phyloP scores from a whole-genome alignment of 2,329 filamentous ascomycete species.

The Sarocladiaceae sp. region DNA sequence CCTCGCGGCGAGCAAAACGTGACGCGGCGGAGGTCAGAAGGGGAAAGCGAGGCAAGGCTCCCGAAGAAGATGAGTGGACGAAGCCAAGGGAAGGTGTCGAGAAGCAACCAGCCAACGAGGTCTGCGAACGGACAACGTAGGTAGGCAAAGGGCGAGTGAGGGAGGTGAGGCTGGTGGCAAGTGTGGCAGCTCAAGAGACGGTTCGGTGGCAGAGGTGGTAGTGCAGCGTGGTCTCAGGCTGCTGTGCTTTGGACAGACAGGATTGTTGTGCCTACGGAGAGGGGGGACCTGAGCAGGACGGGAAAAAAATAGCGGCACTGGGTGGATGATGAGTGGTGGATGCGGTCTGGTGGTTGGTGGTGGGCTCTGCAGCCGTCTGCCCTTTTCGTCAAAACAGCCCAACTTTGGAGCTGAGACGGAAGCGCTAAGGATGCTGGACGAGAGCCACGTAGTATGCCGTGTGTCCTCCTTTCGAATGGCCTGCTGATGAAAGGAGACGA shows the following conservation, averaged over 20 bases:
- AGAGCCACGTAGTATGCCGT: too few species aligned
- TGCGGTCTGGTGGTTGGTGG: conserved; percentile 1
- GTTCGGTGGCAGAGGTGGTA: too few species aligned
- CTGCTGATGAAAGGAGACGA: too few species aligned
- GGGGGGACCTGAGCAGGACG: conserved; percentile 6
- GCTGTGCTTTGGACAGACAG: conserved; percentile 3
- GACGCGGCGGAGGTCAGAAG: conserved; percentile 1
- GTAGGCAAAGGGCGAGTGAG: conserved; percentile 1
- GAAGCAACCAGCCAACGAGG: conserved; percentile 9
- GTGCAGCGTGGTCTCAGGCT: too few species aligned
- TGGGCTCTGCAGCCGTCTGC: conserved; percentile 1
- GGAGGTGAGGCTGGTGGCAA: conserved; percentile 7
- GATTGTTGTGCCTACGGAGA: conserved; percentile 5
- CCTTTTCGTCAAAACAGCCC: conserved; percentile 4
- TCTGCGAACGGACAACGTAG: conserved; percentile 1
- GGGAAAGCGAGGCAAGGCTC: conserved; percentile 2
- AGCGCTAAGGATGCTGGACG: too few species aligned
- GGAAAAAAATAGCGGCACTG: conserved; percentile 6
- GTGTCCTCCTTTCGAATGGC: too few species aligned
- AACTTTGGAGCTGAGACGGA: too few species aligned
- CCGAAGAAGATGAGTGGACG: conserved; percentile 5
- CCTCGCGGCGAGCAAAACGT: not conserved
- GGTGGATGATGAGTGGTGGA: not conserved
- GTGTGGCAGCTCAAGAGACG: not conserved
- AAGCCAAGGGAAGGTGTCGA: not conserved